These are phyloP conservation scores for Irpex sp. DNA, from an alignment of 1,284 basidiomycete species.

Conservation along the genomic window DNA sequence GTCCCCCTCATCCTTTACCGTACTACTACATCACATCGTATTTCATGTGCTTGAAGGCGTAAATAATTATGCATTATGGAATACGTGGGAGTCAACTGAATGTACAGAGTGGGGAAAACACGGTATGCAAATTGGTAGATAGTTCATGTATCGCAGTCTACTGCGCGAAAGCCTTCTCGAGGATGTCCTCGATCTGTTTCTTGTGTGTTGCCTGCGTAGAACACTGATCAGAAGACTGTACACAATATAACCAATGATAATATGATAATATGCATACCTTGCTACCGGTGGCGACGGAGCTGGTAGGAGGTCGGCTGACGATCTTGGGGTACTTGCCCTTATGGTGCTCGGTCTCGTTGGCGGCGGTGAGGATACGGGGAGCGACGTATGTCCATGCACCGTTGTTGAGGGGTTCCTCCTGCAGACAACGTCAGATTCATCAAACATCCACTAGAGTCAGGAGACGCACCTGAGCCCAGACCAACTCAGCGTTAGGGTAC, in stretches of 20 bases:
- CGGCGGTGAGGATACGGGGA: constrained; percentile 80
- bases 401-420: constrained; percentile 88
- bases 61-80: constrained; percentile 2
- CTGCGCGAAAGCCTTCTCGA: constrained; percentile 47
- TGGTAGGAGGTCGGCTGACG: constrained; percentile 83
- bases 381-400: constrained; percentile 92
- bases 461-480: constrained; percentile 77
- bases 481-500: constrained; percentile 90
- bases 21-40: no score
- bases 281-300: constrained; percentile 87
- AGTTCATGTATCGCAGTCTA: constrained; percentile 1
- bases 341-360: constrained; percentile 84
- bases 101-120: neutral
- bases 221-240: neutral
- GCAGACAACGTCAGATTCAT: neutral
- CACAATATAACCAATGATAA: no score
- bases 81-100: constrained; percentile 1
- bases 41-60: no score
- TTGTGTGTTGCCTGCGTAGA: constrained; percentile 65
- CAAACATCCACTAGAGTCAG: no score
- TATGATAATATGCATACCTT: constrained; percentile 47
- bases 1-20: no score
- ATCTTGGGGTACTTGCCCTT: constrained; percentile 84
- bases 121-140: neutral
- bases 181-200: constrained; percentile 77